A percentile compares a stretch with the other conserved stretches of the same genome.
These are phyloP conservation scores for Acacia melanoxylon DNA, from an alignment of 306 rosid genomes.

Conservation along the genomic window DNA sequence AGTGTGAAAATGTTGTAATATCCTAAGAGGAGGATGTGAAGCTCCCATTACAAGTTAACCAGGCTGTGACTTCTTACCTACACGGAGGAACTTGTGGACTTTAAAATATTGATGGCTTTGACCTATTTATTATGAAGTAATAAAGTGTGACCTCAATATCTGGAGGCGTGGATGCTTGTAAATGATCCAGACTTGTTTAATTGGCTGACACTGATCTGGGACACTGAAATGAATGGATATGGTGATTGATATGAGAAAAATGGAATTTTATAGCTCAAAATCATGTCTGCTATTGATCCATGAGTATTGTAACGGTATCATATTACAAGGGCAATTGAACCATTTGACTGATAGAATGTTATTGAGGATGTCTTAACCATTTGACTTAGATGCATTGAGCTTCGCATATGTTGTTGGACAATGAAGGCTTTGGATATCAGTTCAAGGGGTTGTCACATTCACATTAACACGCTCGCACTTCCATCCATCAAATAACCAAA, in stretches of 20 bases:
- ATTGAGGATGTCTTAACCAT: too few relatives aligned
- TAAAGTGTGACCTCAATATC: not conserved
- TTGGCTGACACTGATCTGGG: too few relatives aligned
- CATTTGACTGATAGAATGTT: too few relatives aligned
- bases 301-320: too few relatives aligned
- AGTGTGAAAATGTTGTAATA: conserved; percentile 39
- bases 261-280: not conserved
- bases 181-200: not conserved
- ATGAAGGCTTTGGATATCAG: too few relatives aligned
- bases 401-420: too few relatives aligned
- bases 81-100: not conserved
- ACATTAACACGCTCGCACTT: too few relatives aligned
- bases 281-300: too few relatives aligned
- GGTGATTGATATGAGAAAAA: not conserved
- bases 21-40: conserved; percentile 36
- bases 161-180: not conserved
- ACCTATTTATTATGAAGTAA: not conserved
- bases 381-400: too few relatives aligned
- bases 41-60: not conserved
- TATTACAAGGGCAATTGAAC: too few relatives aligned
- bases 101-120: not conserved
- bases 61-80: not conserved
- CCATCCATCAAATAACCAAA: too few relatives aligned
- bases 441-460: too few relatives aligned
- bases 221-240: not conserved